Percentiles rank a stretch among this genome's conserved stretches.
phyloP scores from a whole-genome alignment of 495 filamentous ascomycete genomes.

The Elaphomyces granulatus region DNA sequence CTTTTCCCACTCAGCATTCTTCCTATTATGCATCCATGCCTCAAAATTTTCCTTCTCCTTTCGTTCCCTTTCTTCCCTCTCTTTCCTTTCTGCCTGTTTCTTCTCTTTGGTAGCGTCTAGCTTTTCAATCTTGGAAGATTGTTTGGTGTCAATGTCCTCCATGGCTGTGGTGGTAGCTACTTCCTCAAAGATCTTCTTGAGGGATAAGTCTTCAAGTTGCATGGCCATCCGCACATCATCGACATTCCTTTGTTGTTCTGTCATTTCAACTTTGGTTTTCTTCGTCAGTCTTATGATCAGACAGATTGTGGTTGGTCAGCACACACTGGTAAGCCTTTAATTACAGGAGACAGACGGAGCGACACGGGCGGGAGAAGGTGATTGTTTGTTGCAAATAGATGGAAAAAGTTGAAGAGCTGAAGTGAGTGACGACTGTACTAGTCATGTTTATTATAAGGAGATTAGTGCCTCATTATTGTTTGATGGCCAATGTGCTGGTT shows the following conservation, averaged over 20 bases:
- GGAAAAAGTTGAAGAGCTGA: constrained; percentile 5
- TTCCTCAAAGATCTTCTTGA: constrained; percentile 36
- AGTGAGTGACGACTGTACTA: constrained; percentile 17
- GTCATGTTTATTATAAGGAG: constrained; percentile 15
- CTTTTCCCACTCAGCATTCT: constrained; percentile 41
- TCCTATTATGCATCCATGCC: constrained; percentile 39
- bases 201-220: constrained; percentile 33
- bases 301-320: constrained; percentile 43
- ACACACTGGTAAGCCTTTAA: constrained; percentile 44
- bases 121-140: constrained; percentile 47
- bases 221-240: too few relatives aligned
- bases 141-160: neutral
- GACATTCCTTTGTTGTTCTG: constrained; percentile 22
- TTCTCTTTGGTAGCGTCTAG: too few relatives aligned
- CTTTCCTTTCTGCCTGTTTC: constrained; percentile 46
- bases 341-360: constrained; percentile 45
- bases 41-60: constrained; percentile 40
- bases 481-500: constrained; percentile 45
- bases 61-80: constrained; percentile 45
- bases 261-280: constrained; percentile 48
- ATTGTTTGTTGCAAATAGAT: constrained; percentile 30
- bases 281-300: constrained; percentile 46
- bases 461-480: constrained; percentile 48
- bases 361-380: constrained; percentile 39
- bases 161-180: constrained; percentile 36